These are phyloP conservation scores for Scedosporium dehoogii DNA, from an alignment of 2,329 filamentous ascomycete species.

Conservation along the genomic window DNA sequence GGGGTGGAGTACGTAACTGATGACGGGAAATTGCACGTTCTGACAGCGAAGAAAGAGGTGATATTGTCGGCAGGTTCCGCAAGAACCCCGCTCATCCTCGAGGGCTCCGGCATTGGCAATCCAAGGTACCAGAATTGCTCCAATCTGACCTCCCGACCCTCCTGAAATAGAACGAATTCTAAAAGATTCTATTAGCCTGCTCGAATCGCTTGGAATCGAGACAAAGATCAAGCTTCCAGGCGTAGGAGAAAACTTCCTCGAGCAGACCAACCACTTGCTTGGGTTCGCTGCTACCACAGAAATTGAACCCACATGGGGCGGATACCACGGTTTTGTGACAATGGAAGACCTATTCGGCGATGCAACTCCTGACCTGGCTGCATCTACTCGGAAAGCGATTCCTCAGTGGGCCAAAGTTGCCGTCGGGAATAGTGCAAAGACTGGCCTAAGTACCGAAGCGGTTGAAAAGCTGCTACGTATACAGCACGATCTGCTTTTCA, in stretches of 20 bases:
- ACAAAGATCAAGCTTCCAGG: conserved; percentile 28
- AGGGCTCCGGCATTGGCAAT: conserved; percentile 24
- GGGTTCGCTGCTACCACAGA: conserved; percentile 13
- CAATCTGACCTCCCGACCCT: no score
- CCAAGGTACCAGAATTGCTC: no score
- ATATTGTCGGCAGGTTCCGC: conserved; percentile 10
- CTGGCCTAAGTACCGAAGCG: conserved; percentile 18
- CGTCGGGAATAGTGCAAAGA: conserved; percentile 14
- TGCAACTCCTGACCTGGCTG: conserved; percentile 14
- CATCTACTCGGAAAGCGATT: conserved; percentile 15
- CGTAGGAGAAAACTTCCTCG: conserved; percentile 33
- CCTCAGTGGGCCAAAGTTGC: conserved; percentile 20
- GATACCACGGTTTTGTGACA: conserved; percentile 23
- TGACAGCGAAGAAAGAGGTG: conserved; percentile 27
- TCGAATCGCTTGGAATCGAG: conserved; percentile 30
- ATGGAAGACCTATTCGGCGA: conserved; percentile 24
- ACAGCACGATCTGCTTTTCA: conserved; percentile 39
- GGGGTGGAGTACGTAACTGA: conserved; percentile 21
- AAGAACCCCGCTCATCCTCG: conserved; percentile 16
- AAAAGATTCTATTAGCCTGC: conserved; percentile 19
- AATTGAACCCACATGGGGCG: conserved; percentile 8
- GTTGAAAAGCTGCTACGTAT: conserved; percentile 30
- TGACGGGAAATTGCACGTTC: conserved; percentile 23
- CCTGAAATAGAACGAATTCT: conserved; percentile 18
- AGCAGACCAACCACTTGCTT: conserved; percentile 16